Evolutionary conservation across 306 rosid genomes (phyloP), one percentile per base, ranked within the genome.

Genomic region (Castanospermum australe): DNA sequence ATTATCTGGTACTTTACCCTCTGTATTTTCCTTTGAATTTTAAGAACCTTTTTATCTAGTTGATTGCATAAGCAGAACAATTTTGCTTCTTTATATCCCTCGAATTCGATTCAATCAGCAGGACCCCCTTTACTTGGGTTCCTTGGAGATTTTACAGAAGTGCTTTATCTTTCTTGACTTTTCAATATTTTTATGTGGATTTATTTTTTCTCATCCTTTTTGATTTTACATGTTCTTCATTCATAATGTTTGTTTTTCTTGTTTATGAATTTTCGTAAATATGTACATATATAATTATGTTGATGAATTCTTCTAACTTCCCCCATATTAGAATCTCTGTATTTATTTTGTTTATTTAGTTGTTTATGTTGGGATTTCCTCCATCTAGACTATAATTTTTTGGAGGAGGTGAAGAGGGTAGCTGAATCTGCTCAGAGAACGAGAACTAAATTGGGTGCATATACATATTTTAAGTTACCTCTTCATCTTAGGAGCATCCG

Each of bases 391-490:
- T 95, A 87, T 80, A 87, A 86, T 90, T 87, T 95, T 82, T 88
- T 95, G 1, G 98, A 95, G 89, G 97, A 95, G 70, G 83, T 84
- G 80, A 95, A 91, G 89, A 91, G 98, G 84, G 89, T 85, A 73
- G 87, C 98, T 73, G 98, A 95, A 78, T 90, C 94, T 66, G 88
- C 99, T 79, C 88, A 84, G 63, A 87, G 96, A 72, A 77, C 71
- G 78, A 90, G 97, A 86, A 82, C 71, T 71, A 91, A 88, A 70
- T 75, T 93, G 76, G 88, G 97, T 12, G 60, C 82, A 13, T 71
- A 85, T 77, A n/a, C 86, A 68, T 30, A 70, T 71, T 86, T 52
- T 72, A 87, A 60, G 82, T 79, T 91, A 12, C 97, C 99, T 10
- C 12, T 32, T 83, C 42, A 67, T 69, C 97, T 93, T 48, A 81